Base-by-base conservation (phyloP, 2,329 filamentous ascomycete genomes). In the Pyrenophora tritici-repentis region DNA sequence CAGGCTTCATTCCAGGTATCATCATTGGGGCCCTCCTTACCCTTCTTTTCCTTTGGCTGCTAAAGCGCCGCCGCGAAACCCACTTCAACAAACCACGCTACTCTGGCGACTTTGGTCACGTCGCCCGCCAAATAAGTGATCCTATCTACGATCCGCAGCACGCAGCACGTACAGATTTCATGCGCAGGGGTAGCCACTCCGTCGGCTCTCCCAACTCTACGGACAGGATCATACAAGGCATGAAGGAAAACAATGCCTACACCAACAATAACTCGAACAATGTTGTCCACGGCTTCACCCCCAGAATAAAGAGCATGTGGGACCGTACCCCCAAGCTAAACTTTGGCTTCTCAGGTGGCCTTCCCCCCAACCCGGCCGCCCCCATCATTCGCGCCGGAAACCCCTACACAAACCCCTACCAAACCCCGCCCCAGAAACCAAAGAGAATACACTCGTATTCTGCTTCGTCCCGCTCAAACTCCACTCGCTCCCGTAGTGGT, bases 131-230 rank as follows among this genome's bases (percentile, higher is more conserved):
- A 33, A 73, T 74, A 58, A 72, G 68, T 52, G 71, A 74, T 34
- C 71, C 72, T 16, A 74, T 74, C 56, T 74, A 72, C 58, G 68
- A 74, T 46, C 70, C 71, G 2, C 52, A 58, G n/a, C 61, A 68
- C 44, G 66, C 69, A 14, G 61, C 67, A 10, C 62, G 73, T 3
- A 70, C 68, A 31, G 71, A 75, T 54, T 73, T 75, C 55, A 70
- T 74, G 31, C 61, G 72, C 10, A 65, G 66, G 10, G 62, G 65
- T 3, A 68, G 64, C 6, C 57, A 61, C 9, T 68, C 67, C 2
- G 61, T 58, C 2, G 53, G 61, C 18, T 66, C 61, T 5, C 68
- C 68, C 24, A 65, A 59, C 49, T 67, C 65, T 34, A 61, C 61
- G 3, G 61, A 58, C 46, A 62, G 65, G n/a, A 55, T 69, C 12